Conservation (phyloP, 1,139 yeast species). For the Lodderomyces metapsilosis region DNA sequence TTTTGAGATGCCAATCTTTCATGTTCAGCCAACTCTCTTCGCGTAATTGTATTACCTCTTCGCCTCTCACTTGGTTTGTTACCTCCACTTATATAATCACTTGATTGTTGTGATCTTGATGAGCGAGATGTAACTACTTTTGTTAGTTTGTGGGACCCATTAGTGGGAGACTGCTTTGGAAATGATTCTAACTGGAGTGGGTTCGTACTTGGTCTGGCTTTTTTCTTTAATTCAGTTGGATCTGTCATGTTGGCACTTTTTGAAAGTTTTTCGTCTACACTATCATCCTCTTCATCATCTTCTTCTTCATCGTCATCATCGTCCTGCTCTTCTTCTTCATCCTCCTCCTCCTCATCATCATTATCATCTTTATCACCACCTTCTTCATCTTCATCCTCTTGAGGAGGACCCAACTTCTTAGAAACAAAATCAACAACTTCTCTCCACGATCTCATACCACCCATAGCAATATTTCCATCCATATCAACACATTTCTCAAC, state of each 20-base stretch:
- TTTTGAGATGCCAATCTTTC: slow-evolving; percentile 20
- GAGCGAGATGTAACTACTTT: neutral
- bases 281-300: slow-evolving; percentile 6
- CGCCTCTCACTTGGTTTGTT: slow-evolving; percentile 3
- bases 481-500: slow-evolving; percentile 30
- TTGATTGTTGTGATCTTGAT: neutral
- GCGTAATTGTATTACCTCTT: slow-evolving; percentile 13
- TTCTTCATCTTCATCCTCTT: slow-evolving; percentile 21
- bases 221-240: no score
- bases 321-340: slow-evolving; percentile 15
- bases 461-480: slow-evolving; percentile 34
- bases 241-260: no score
- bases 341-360: slow-evolving; percentile 15
- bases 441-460: slow-evolving; percentile 33
- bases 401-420: slow-evolving; percentile 26
- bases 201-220: neutral
- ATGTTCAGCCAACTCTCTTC: slow-evolving; percentile 19
- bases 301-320: slow-evolving; percentile 11
- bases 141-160: neutral
- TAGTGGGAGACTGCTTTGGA: neutral
- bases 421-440: slow-evolving; percentile 30
- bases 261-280: neutral
- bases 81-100: neutral
- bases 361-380: slow-evolving; percentile 17
- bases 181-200: neutral